Evolutionary conservation across 192 early-diverging fungal genomes (phyloP).

Genomic region (Entomortierella lignicola): DNA sequence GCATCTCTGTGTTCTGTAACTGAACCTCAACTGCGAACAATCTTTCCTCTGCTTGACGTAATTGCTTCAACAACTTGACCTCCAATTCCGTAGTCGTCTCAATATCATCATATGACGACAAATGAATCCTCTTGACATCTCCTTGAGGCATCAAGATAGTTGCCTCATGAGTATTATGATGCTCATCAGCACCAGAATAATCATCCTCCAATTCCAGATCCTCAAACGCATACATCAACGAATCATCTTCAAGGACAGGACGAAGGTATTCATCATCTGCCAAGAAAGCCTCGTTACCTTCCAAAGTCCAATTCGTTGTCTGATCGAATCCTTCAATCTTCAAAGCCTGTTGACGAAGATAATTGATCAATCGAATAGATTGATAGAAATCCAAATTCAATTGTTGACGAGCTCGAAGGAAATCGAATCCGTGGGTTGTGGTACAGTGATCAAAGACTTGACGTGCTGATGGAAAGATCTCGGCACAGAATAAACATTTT

Average conservation of each 20-base stretch:
- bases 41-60: conserved; percentile 67
- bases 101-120: conserved; percentile 22
- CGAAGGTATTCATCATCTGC: conserved; percentile 74
- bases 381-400: conserved; percentile 88
- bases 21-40: conserved; percentile 65
- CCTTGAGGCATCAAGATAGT: conserved; percentile 26
- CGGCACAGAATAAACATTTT: conserved; percentile 80
- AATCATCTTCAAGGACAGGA: conserved; percentile 75
- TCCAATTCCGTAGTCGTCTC: conserved; percentile 63
- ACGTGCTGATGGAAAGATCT: conserved; percentile 59
- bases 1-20: conserved; percentile 58
- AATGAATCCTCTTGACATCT: conserved; percentile 7
- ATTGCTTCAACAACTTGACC: conserved; percentile 62
- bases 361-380: conserved; percentile 81
- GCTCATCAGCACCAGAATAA: conserved; percentile 56
- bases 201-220: conserved; percentile 74
- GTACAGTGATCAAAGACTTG: conserved; percentile 74
- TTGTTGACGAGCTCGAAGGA: conserved; percentile 58
- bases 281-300: conserved; percentile 65
- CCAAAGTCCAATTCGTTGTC: conserved; percentile 20
- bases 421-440: conserved; percentile 74
- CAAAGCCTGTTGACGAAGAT: conserved; percentile 63
- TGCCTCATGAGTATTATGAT: conserved; percentile 3
- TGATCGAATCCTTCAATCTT: conserved; percentile 15
- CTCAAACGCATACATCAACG: conserved; percentile 77